A percentile compares a stretch with the other conserved stretches of the same genome.
phyloP scores from a whole-genome alignment of 805 yeast genomes.

The Cyberlindnera xylosilytica region DNA sequence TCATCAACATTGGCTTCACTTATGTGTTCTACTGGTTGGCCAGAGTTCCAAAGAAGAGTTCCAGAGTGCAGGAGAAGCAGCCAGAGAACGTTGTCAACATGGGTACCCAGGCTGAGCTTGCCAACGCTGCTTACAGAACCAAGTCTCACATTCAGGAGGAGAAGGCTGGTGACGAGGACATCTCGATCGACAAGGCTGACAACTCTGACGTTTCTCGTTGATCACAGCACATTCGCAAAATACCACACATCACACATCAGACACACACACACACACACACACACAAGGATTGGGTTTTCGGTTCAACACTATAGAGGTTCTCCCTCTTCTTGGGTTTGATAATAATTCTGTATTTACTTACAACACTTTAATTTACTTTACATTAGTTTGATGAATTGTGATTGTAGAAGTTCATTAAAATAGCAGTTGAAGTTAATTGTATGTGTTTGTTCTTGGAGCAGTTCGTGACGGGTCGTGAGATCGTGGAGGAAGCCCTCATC shows the following conservation, averaged over 20 bases:
- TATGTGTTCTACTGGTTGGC: conserved; percentile 51
- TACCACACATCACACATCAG: background rate
- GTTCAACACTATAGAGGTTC: background rate
- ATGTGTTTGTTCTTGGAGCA: too few species aligned
- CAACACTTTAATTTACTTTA: too few species aligned
- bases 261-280: too few species aligned
- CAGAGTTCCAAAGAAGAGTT: conserved; percentile 67
- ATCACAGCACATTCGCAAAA: too few species aligned
- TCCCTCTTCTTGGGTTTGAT: background rate
- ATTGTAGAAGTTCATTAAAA: too few species aligned
- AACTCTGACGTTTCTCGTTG: conserved; percentile 10
- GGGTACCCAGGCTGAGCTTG: conserved; percentile 11
- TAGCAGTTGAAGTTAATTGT: too few species aligned
- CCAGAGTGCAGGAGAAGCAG: conserved; percentile 11
- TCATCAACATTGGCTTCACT: conserved; percentile 40
- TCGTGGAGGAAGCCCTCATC: too few species aligned
- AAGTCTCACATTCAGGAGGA: background rate
- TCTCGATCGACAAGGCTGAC: conserved; percentile 6
- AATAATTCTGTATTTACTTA: too few species aligned
- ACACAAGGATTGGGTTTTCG: too few species aligned
- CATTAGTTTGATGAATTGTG: too few species aligned
- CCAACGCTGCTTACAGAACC: background rate
- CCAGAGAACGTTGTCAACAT: conserved; percentile 11
- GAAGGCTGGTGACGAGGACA: conserved; percentile 4
- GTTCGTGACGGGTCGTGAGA: too few species aligned